Base-by-base conservation (phyloP, 495 filamentous ascomycete species). In the Neurospora sp. region DNA sequence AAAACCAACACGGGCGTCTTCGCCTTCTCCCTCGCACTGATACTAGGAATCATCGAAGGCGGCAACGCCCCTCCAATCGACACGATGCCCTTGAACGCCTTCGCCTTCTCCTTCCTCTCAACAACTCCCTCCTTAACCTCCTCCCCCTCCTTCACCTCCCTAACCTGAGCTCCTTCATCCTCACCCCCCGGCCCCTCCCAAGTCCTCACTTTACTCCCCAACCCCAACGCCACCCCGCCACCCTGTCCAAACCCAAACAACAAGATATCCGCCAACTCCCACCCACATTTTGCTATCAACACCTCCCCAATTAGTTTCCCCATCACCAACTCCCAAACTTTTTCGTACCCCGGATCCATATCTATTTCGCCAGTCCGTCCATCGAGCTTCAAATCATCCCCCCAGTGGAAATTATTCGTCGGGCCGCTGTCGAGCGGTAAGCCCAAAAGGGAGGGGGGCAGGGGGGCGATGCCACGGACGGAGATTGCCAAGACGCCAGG, bases 171-270 rank as follows among this genome's bases (percentile, higher is more conserved):
- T 3, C 77, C 75, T 31, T 71, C 77, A 2, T 79, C 72, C 2
- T 78, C 76, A 10, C 60, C 75, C 72, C n/a, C 76, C 31, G 31
- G 31, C 75, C 73, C 85, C 75, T 71, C 76, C 70, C 81, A 75
- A 40, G 72, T 62, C 60, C 83, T 76, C 16, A 83, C 69, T 37
- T 80, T 80, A 38, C 86, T 88, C 9, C 85, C 83, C 16, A 88
- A 20, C 76, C 89, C 88, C 72, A 98, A 80, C 18, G 90, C 94
- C 9, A 89, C 85, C 86, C 94, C 93, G 5, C 91, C 96, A 9
- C 96, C 95, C 81, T 99, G 96, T 5, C 93, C 94, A 73, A 92
- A 93, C 5, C 96, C 96, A 73, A 95, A 89, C 12, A 98, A 78
- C 76, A 97, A 76, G 10, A 98, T 88, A 77, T 94, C 91, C 27